These are phyloP conservation scores for Rhizopus arrhizus DNA, from an alignment of 371 early-diverging fungal genomes.

Conservation along the genomic window DNA sequence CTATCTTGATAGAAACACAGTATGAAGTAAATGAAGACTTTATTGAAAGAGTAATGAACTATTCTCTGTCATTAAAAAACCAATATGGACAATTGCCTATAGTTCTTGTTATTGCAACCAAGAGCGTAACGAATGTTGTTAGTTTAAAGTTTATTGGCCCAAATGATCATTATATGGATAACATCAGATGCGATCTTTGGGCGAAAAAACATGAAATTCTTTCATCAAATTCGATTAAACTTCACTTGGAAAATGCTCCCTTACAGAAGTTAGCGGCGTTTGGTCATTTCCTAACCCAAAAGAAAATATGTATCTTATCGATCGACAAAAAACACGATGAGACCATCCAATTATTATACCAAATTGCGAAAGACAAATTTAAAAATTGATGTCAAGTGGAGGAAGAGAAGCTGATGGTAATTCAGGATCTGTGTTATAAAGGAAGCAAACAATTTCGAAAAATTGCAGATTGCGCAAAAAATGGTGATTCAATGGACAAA, in stretches of 20 bases:
- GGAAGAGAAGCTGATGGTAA: constrained; percentile 18
- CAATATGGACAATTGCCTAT: too few relatives aligned
- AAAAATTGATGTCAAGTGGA: constrained; percentile 21
- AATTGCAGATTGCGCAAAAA: constrained; percentile 11
- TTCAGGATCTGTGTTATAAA: constrained; percentile 21
- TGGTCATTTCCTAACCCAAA: constrained; percentile 18
- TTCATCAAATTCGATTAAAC: too few relatives aligned
- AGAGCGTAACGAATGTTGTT: too few relatives aligned
- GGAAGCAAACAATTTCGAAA: constrained; percentile 15
- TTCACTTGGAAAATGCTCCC: constrained; percentile 10
- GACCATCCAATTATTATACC: constrained; percentile 16
- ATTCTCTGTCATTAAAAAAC: too few relatives aligned
- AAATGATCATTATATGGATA: too few relatives aligned
- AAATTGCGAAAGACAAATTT: constrained; percentile 22
- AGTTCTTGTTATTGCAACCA: too few relatives aligned
- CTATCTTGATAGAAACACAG: too few relatives aligned
- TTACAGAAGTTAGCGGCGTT: constrained; percentile 16
- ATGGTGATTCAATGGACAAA: constrained; percentile 4
- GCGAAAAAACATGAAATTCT: too few relatives aligned
- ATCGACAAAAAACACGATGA: constrained; percentile 16
- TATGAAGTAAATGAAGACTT: too few relatives aligned
- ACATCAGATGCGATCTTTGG: too few relatives aligned
- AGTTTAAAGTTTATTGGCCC: too few relatives aligned
- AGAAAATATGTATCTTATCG: constrained; percentile 17
- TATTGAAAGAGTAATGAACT: too few relatives aligned